phyloP scores from a whole-genome alignment of 2,329 filamentous ascomycete genomes.

The Xylaria sp. region DNA sequence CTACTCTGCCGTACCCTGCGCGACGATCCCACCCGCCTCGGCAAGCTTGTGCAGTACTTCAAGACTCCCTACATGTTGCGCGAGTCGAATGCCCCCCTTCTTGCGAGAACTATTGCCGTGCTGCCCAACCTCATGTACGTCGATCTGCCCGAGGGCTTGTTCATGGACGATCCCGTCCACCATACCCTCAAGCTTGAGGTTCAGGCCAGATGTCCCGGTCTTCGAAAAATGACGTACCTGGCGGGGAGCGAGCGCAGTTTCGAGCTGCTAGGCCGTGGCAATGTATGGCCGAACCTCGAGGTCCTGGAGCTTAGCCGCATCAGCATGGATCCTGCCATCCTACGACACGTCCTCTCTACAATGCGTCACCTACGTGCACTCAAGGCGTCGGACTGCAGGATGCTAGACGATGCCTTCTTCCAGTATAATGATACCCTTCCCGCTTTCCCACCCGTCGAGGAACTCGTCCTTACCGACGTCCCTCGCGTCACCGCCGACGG shows the following conservation, averaged over 20 bases:
- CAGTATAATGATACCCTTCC: conserved; percentile 72
- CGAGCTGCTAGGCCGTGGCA: conserved; percentile 72
- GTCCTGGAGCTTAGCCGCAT: conserved; percentile 77
- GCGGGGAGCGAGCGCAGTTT: conserved; percentile 82
- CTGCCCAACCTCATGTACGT: conserved; percentile 88
- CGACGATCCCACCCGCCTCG: conserved; percentile 76
- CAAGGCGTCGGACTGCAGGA: conserved; percentile 75
- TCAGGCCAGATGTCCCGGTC: conserved; percentile 82
- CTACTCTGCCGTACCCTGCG: conserved; percentile 85
- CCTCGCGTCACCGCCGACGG: conserved; percentile 78
- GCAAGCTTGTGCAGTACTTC: conserved; percentile 77
- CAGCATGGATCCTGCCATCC: conserved; percentile 74
- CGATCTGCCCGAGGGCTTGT: conserved; percentile 90
- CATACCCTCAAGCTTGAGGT: conserved; percentile 83
- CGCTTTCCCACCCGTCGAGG: conserved; percentile 78
- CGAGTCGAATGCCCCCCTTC: conserved; percentile 83
- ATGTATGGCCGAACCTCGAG: conserved; percentile 76
- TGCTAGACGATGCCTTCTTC: conserved; percentile 83
- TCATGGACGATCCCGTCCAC: conserved; percentile 80
- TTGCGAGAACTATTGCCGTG: conserved; percentile 86
- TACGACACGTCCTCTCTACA: conserved; percentile 76
- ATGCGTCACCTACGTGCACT: conserved; percentile 77
- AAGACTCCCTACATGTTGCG: conserved; percentile 96
- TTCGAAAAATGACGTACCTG: conserved; percentile 90
- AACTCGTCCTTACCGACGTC: conserved; percentile 77